Evolutionary conservation across 1,284 basidiomycete genomes (phyloP).

Genomic region (Irpex sp.): DNA sequence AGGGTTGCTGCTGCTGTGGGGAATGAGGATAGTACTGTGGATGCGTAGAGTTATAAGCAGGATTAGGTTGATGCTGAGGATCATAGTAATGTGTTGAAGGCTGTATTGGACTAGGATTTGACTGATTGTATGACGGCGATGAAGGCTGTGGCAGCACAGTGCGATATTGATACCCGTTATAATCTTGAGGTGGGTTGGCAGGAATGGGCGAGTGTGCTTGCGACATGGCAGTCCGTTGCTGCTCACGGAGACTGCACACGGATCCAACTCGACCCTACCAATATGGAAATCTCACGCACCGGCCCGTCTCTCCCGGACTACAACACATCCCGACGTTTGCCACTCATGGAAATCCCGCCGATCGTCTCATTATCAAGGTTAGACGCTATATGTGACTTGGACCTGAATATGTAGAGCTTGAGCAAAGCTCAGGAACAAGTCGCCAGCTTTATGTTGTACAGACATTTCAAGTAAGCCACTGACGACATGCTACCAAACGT

Average conservation of each 20-base stretch:
- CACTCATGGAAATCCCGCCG: not conserved
- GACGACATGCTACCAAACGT: no score
- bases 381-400: not conserved
- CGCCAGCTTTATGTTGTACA: no score
- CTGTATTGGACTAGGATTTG: not conserved
- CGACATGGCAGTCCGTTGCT: not conserved
- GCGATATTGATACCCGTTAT: not conserved
- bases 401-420: no score
- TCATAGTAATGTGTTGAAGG: not conserved
- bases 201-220: not conserved
- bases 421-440: no score
- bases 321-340: not conserved
- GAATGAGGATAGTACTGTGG: not conserved
- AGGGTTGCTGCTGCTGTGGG: not conserved
- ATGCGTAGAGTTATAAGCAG: not conserved
- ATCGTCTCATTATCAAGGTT: not conserved
- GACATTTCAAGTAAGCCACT: no score
- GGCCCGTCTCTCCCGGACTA: not conserved
- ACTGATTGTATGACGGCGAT: not conserved
- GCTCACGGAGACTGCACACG: not conserved
- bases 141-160: not conserved
- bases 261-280: not conserved
- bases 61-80: not conserved
- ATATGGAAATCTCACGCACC: not conserved
- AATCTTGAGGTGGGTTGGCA: not conserved